phyloP scores from a whole-genome alignment of 768 basidiomycete genomes.

The Amanita fuliginea region DNA sequence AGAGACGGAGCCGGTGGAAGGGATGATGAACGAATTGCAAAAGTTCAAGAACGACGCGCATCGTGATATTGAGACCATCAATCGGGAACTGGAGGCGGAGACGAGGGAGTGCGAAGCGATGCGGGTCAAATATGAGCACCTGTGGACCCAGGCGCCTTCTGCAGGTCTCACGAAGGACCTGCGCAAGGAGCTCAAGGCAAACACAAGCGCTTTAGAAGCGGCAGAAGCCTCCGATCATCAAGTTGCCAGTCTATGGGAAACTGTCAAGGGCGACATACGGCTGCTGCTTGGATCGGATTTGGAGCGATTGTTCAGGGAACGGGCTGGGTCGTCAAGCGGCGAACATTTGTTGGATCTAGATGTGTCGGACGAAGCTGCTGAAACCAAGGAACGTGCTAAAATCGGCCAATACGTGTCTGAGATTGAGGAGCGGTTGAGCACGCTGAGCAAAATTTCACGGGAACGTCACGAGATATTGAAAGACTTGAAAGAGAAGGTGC shows the following conservation, averaged over 20 bases:
- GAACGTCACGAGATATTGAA: slow-evolving; percentile 83
- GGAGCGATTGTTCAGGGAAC: slow-evolving; percentile 54
- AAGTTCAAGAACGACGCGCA: slow-evolving; percentile 47
- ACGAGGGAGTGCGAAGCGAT: slow-evolving; percentile 79
- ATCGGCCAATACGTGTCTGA: slow-evolving; percentile 57
- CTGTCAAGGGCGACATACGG: slow-evolving; percentile 51
- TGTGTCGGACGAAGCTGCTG: slow-evolving; percentile 45
- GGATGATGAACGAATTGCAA: slow-evolving; percentile 45
- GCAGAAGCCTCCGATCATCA: slow-evolving; percentile 74
- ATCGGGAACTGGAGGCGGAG: slow-evolving; percentile 69
- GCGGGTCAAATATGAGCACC: slow-evolving; percentile 79
- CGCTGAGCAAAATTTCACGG: slow-evolving; percentile 71
- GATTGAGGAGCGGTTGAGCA: slow-evolving; percentile 69
- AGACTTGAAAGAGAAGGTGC: slow-evolving; percentile 93
- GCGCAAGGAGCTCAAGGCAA: slow-evolving; percentile 72
- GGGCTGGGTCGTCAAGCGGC: slow-evolving; percentile 24
- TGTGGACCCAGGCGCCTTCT: slow-evolving; percentile 82
- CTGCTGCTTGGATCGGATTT: slow-evolving; percentile 48
- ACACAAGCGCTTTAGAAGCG: slow-evolving; percentile 58
- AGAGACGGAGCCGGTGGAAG: slow-evolving; percentile 55
- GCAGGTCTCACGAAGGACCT: slow-evolving; percentile 59
- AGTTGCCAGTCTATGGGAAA: slow-evolving; percentile 62
- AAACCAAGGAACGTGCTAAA: slow-evolving; percentile 57
- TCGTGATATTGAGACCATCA: slow-evolving; percentile 49
- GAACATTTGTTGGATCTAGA: slow-evolving; percentile 56